Conservation (phyloP, 1,284 basidiomycete genomes). For the Boletus semigastroideus region DNA sequence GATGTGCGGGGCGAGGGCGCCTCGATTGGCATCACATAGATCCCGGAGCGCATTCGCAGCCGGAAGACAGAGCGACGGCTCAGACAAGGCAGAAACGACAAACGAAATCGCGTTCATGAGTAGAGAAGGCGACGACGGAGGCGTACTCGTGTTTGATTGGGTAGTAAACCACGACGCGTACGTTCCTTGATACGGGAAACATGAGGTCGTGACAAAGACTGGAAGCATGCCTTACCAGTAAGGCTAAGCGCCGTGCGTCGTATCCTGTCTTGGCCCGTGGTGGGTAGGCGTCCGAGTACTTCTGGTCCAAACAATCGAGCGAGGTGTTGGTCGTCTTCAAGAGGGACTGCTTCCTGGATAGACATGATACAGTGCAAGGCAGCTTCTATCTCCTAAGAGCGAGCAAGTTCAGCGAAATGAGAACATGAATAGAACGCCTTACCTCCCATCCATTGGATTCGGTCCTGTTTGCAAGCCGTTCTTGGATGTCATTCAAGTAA, state of each 20-base stretch:
- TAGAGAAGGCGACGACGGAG: slow-evolving; percentile 34
- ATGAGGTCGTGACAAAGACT: not conserved
- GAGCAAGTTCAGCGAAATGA: not conserved
- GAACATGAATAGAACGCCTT: slow-evolving; percentile 19
- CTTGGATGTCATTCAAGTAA: slow-evolving; percentile 60
- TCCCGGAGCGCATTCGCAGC: slow-evolving; percentile 82
- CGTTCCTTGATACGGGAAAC: slow-evolving; percentile 47
- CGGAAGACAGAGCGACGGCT: slow-evolving; percentile 62
- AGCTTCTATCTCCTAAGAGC: slow-evolving; percentile 75
- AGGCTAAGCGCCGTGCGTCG: slow-evolving; percentile 71
- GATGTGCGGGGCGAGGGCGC: slow-evolving; percentile 78
- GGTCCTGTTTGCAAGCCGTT: slow-evolving; percentile 45
- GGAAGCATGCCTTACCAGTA: slow-evolving; percentile 53
- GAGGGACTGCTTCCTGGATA: slow-evolving; percentile 81
- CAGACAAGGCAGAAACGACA: slow-evolving; percentile 69
- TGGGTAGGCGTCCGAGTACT: slow-evolving; percentile 66
- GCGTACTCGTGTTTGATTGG: slow-evolving; percentile 41
- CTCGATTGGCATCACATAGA: slow-evolving; percentile 83
- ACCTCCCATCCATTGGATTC: slow-evolving; percentile 69
- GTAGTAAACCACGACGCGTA: slow-evolving; percentile 86
- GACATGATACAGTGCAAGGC: slow-evolving; percentile 82
- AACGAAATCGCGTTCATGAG: slow-evolving; percentile 49
- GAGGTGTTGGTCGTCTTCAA: slow-evolving; percentile 67
- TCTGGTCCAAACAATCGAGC: slow-evolving; percentile 68
- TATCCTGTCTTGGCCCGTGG: slow-evolving; percentile 61